Percentiles rank a stretch among this genome's conserved stretches.
phyloP scores from a whole-genome alignment of 2,329 filamentous ascomycete genomes.

The Pseudogymnoascus sp. region DNA sequence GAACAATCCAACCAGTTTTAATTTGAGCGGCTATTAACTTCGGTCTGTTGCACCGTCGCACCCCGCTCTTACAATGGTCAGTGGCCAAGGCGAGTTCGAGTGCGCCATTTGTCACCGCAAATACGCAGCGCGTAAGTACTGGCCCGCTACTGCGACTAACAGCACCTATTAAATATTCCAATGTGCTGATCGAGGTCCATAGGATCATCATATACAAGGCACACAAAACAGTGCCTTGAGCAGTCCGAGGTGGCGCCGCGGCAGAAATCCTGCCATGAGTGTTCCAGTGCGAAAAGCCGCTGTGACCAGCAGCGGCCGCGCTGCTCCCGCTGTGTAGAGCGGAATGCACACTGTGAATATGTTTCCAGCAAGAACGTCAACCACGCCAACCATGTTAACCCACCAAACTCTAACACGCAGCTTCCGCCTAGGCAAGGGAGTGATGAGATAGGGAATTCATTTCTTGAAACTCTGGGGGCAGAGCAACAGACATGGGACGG shows the following conservation, averaged over 20 bases:
- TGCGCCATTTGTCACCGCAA: slow-evolving; percentile 10
- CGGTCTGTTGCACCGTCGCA: neutral
- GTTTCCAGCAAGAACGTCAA: neutral
- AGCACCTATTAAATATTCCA: neutral
- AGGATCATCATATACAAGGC: slow-evolving; percentile 10
- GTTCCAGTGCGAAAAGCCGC: slow-evolving; percentile 23
- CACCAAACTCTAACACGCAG: neutral
- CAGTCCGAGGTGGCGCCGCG: slow-evolving; percentile 8
- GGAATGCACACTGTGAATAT: slow-evolving; percentile 19
- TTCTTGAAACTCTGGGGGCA: neutral
- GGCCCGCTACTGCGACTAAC: neutral
- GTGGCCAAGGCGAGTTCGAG: neutral
- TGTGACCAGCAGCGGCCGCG: slow-evolving; percentile 22
- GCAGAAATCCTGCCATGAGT: slow-evolving; percentile 25
- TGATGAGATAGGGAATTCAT: neutral
- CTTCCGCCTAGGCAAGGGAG: neutral
- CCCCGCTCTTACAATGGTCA: neutral
- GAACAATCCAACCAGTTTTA: neutral
- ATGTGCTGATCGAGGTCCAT: neutral
- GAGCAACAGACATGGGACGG: neutral
- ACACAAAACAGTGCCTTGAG: slow-evolving; percentile 10
- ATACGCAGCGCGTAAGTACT: slow-evolving; percentile 10
- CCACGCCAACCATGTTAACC: neutral
- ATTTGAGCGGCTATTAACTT: neutral
- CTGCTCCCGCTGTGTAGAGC: slow-evolving; percentile 21